phyloP scores from a whole-genome alignment of 768 basidiomycete species.

The Pleurotus platypus region DNA sequence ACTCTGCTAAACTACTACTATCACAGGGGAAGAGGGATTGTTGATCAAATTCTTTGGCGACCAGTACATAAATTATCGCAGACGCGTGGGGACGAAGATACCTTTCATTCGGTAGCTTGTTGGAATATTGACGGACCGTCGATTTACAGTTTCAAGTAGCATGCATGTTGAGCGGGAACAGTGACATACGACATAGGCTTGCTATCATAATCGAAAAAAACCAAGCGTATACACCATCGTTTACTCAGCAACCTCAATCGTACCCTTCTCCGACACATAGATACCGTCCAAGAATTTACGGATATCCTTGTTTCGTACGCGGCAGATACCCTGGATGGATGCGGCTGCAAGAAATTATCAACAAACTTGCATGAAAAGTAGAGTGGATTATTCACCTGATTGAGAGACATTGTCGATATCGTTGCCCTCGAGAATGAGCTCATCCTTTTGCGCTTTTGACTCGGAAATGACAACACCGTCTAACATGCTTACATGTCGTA shows the following conservation, averaged over 20 bases:
- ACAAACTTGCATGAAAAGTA: background rate
- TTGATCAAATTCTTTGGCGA: conserved; percentile 88
- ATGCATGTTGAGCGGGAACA: background rate
- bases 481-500: conserved; percentile 91
- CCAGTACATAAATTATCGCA: conserved; percentile 75
- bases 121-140: no score
- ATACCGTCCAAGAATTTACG: conserved; percentile 97
- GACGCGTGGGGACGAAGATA: conserved; percentile 79
- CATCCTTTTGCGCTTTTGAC: conserved; percentile 92
- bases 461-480: conserved; percentile 80
- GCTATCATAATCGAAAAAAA: background rate
- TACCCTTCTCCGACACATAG: conserved; percentile 83
- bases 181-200: background rate
- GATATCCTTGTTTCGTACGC: conserved; percentile 99
- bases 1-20: background rate
- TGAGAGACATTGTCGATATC: conserved; percentile 98
- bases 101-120: conserved; percentile 70
- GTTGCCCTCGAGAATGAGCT: conserved; percentile 90
- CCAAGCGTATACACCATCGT: background rate
- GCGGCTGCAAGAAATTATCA: conserved; percentile 53
- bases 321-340: conserved; percentile 93
- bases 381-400: conserved; percentile 56
- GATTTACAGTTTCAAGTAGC: no score
- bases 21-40: conserved; percentile 73
- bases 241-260: conserved; percentile 45